Evolutionary conservation across 306 rosid species (phyloP).

Genomic region (Ammopiptanthus mongolicus): DNA sequence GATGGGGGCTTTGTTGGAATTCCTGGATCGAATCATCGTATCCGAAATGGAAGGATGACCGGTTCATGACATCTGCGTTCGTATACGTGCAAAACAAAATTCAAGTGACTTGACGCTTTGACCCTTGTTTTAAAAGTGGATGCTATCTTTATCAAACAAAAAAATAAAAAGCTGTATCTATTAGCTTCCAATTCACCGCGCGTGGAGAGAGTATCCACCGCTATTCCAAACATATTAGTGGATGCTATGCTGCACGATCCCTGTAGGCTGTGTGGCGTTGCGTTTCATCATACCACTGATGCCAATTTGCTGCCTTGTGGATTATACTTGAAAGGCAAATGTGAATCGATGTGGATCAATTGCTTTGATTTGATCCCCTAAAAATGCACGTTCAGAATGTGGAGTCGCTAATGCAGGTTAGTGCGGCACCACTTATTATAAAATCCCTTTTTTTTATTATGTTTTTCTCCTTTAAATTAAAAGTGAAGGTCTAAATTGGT

Average conservation of each 20-base stretch:
- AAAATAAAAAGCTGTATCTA: too few species aligned
- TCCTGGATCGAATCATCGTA: too few species aligned
- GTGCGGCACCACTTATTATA: background rate
- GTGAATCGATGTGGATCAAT: background rate
- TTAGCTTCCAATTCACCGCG: too few species aligned
- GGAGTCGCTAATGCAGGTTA: background rate
- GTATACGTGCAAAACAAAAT: too few species aligned
- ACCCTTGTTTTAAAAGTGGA: background rate
- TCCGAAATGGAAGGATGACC: too few species aligned
- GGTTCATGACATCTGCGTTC: too few species aligned
- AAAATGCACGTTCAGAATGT: background rate
- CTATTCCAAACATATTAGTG: too few species aligned
- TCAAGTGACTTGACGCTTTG: background rate
- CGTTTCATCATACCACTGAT: too few species aligned
- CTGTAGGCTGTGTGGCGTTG: background rate
- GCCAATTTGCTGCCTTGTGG: background rate
- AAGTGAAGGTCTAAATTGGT: too few species aligned
- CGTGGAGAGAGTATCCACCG: too few species aligned
- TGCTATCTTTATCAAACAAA: too few species aligned
- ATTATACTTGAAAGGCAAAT: background rate
- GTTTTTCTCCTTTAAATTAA: background rate
- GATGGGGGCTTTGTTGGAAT: too few species aligned
- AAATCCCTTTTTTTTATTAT: background rate
- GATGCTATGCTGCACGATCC: background rate
- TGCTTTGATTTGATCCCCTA: background rate